phyloP scores from a whole-genome alignment of 2,329 filamentous ascomycete genomes.

The Diaporthe humulicola region DNA sequence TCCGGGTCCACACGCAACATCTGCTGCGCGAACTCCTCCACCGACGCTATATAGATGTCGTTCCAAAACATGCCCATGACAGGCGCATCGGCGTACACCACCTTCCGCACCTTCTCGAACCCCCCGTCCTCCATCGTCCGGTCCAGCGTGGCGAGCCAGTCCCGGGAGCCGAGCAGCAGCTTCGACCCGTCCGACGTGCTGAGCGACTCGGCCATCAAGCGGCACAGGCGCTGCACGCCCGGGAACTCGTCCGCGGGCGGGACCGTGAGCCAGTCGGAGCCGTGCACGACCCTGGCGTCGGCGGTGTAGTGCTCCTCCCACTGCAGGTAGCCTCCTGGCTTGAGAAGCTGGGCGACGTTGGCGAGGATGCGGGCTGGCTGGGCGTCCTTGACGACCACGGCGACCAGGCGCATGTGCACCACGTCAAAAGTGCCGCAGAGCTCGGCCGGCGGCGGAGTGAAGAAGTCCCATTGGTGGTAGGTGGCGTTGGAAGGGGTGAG shows the following conservation, averaged over 20 bases:
- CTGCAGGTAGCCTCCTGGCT: slow-evolving; percentile 42
- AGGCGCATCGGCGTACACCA: not conserved
- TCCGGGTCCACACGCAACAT: not conserved
- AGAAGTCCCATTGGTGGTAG: slow-evolving; percentile 44
- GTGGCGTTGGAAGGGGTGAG: slow-evolving; percentile 42
- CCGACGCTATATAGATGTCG: not conserved
- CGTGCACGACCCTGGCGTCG: not conserved
- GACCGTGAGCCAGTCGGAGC: not conserved
- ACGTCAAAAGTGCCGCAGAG: slow-evolving; percentile 45
- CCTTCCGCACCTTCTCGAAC: not conserved
- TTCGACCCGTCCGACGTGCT: not conserved
- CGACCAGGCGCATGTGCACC: slow-evolving; percentile 46
- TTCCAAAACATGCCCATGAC: slow-evolving; percentile 16
- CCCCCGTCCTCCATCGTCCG: not conserved
- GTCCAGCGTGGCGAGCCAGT: slow-evolving; percentile 10
- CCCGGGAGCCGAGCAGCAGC: not conserved
- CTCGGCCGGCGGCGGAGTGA: slow-evolving; percentile 41
- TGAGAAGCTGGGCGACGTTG: slow-evolving; percentile 43
- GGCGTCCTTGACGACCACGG: slow-evolving; percentile 41
- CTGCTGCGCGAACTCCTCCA: not conserved
- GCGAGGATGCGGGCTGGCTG: slow-evolving; percentile 37
- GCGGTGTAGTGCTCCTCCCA: slow-evolving; percentile 35
- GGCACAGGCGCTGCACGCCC: not conserved
- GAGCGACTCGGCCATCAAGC: not conserved
- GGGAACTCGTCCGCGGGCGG: slow-evolving; percentile 3